Evolutionary conservation across 306 rosid species (phyloP), one percentile per base, ranked within the genome.

Genomic region (Prunus davidiana): DNA sequence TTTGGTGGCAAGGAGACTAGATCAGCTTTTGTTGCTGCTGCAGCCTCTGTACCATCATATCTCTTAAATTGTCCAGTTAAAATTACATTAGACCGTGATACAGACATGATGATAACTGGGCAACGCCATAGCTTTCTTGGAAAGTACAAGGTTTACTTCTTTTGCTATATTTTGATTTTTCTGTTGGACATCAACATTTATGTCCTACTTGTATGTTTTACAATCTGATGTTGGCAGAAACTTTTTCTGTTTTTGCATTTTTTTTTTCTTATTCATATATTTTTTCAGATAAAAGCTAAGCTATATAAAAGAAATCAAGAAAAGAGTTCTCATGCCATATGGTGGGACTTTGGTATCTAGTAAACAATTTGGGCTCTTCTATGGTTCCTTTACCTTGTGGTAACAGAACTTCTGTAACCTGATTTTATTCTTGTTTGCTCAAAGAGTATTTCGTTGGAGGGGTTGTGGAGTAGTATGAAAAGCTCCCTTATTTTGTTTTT

Each of bases 1-100:
- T 95, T 95, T 83, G 98, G 98, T 28, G 97, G 98, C 46, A 95
- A 95, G 89, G 98, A 95, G 89, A 95, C 98, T 66, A 90, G 97
- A 82, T 85, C 97, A 28, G 93, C 96, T 77, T 74, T 87, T 71
- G 19, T 90, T 81, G 88, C 96, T 83, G 97, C 97, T 12, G 98
- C 87, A 15, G 98, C 95, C 79, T 84, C 97, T 73, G 85, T 95
- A 74, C 97, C 98, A 15, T 88, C 98, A 11, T 95, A 86, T 89
- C 87, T 90, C 61, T 83, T 95, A 82, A 90, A 85, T 87, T 89
- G 80, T 47, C 93, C 93, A 2, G 96, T 95, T 79, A 95, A 95
- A 83, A 75, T 94, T 75, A 90, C 92, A 6, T 80, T 95, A 75
- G 98, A 90, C 83, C 90, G 97, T 76, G 97, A 92, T 77, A 80